phyloP scores from a whole-genome alignment of 2,329 filamentous ascomycete species.

The Phialophora chinensis region DNA sequence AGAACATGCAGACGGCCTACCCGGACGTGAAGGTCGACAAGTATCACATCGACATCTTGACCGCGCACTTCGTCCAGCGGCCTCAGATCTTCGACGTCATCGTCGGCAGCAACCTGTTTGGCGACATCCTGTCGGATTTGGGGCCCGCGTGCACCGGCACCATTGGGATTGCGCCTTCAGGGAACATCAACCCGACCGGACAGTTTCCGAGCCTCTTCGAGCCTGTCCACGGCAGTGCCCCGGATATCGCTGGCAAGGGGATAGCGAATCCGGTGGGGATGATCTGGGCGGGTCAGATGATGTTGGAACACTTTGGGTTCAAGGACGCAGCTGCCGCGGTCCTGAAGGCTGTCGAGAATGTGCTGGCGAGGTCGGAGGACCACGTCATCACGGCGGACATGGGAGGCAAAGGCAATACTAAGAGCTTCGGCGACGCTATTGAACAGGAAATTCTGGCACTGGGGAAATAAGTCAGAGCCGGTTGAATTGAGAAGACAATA shows the following conservation, averaged over 20 bases:
- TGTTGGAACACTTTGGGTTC: constrained; percentile 81
- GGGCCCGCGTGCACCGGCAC: constrained; percentile 89
- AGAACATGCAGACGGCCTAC: constrained; percentile 89
- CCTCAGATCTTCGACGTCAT: constrained; percentile 84
- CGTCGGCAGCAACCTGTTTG: constrained; percentile 87
- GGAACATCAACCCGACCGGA: constrained; percentile 93
- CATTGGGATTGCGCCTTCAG: constrained; percentile 82
- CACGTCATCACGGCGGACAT: constrained; percentile 85
- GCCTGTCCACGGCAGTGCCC: constrained; percentile 96
- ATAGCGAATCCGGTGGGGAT: constrained; percentile 97
- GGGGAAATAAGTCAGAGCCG: constrained; percentile 2
- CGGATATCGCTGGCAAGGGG: constrained; percentile 93
- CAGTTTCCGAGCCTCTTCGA: constrained; percentile 68
- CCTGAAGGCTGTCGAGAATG: constrained; percentile 92
- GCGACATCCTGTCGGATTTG: constrained; percentile 92
- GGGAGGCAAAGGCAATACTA: constrained; percentile 92
- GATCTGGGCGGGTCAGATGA: constrained; percentile 96
- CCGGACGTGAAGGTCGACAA: constrained; percentile 93
- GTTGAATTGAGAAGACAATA: not conserved
- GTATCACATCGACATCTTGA: constrained; percentile 98
- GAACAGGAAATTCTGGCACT: constrained; percentile 54
- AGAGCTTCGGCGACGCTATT: constrained; percentile 91
- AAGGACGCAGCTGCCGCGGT: constrained; percentile 83
- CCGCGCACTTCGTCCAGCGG: constrained; percentile 97
- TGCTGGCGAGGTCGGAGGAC: constrained; percentile 77